A percentile compares a stretch with the other conserved stretches of the same genome.
phyloP scores from a whole-genome alignment of 441 rosid species.

The Dalechampia spathulata region DNA sequence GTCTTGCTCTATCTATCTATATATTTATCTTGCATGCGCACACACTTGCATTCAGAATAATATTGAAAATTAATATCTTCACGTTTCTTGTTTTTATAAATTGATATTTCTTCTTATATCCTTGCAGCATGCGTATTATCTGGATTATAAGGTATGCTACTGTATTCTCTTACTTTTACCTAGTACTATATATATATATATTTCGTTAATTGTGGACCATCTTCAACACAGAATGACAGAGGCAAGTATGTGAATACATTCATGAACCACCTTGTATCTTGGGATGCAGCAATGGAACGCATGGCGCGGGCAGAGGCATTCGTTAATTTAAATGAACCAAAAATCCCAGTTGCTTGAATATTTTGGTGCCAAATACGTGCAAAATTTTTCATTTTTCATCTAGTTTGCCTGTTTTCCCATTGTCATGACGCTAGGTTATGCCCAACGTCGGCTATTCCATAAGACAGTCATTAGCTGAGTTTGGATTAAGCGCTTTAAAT shows the following conservation, averaged over 20 bases:
- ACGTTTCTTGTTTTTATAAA: not conserved
- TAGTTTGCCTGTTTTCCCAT: no score
- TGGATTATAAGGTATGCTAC: slow-evolving; percentile 68
- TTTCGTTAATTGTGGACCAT: not conserved
- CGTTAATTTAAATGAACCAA: slow-evolving; percentile 77
- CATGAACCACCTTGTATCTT: slow-evolving; percentile 77
- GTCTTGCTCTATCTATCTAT: slow-evolving; percentile 7
- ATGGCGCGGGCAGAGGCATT: slow-evolving; percentile 85
- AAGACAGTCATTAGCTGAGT: no score
- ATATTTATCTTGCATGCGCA: not conserved
- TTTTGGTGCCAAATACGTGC: not conserved
- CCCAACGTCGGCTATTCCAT: no score
- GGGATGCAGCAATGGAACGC: slow-evolving; percentile 64
- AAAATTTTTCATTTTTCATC: no score
- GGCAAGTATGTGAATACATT: slow-evolving; percentile 52
- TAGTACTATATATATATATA: not conserved
- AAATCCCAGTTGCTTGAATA: slow-evolving; percentile 60
- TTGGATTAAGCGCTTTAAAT: no score
- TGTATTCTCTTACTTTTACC: not conserved
- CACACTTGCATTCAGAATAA: not conserved
- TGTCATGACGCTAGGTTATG: no score
- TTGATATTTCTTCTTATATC: slow-evolving; percentile 8
- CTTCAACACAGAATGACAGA: slow-evolving; percentile 53
- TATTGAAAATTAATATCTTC: not conserved
- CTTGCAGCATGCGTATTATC: slow-evolving; percentile 87